A percentile compares a stretch with the other conserved stretches of the same genome.
Evolutionary conservation across 2,329 filamentous ascomycete genomes (phyloP).

Genomic region (Aspergillus intermedius): DNA sequence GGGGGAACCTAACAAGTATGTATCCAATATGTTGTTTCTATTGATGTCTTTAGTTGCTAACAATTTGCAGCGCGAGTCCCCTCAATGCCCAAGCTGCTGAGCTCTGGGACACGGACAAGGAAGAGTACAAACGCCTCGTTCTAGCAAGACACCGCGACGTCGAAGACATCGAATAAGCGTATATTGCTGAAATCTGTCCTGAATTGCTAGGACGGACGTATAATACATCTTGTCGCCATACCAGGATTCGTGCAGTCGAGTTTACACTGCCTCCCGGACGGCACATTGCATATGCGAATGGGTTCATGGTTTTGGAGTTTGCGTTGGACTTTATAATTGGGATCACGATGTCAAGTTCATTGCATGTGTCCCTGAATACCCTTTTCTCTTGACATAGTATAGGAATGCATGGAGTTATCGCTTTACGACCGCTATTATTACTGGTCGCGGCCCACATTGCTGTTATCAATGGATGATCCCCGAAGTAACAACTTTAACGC

Average conservation of each 20-base stretch:
- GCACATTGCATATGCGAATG: background rate
- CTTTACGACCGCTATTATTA: too few relatives aligned
- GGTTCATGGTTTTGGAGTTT: slow-evolving; percentile 12
- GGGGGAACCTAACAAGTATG: slow-evolving; percentile 97
- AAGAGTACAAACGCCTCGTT: slow-evolving; percentile 77
- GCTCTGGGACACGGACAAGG: slow-evolving; percentile 83
- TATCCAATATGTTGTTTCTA: too few relatives aligned
- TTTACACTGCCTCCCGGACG: background rate
- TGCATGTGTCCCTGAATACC: background rate
- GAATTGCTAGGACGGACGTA: too few relatives aligned
- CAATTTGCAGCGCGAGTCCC: slow-evolving; percentile 65
- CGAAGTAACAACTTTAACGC: too few relatives aligned
- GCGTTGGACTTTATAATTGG: background rate
- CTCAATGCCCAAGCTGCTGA: slow-evolving; percentile 94
- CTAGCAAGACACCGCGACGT: slow-evolving; percentile 57
- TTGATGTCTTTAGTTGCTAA: too few relatives aligned
- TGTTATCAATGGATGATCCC: too few relatives aligned
- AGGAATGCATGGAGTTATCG: too few relatives aligned
- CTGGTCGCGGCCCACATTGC: too few relatives aligned
- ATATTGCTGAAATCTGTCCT: background rate
- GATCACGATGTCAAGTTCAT: slow-evolving; percentile 1
- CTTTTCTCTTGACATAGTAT: too few relatives aligned
- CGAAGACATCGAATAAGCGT: slow-evolving; percentile 37
- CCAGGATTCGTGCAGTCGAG: too few relatives aligned
- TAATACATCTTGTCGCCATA: too few relatives aligned